Evolutionary conservation across 176 grass and related monocot species (phyloP), one percentile per base, ranked within the genome.

Genomic region (Elymus sibiricus): DNA sequence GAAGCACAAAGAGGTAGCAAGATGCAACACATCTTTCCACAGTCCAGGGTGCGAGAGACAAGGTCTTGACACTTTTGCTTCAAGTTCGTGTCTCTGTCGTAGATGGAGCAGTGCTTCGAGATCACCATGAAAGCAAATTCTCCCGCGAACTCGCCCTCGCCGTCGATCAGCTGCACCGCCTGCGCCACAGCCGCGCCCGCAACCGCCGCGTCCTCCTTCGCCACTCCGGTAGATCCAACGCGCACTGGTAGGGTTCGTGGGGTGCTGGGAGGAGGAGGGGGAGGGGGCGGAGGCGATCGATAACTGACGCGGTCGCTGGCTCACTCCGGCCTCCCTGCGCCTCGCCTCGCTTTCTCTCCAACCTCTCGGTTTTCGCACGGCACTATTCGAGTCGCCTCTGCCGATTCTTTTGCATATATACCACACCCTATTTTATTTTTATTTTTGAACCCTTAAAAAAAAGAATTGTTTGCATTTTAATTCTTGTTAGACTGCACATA

Each of bases 81-180:
- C n/a, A n/a, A n/a, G n/a, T n/a, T n/a, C n/a, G n/a, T n/a, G n/a
- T n/a, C n/a, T n/a, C n/a, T n/a, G n/a, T n/a, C n/a, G n/a, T n/a
- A n/a, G n/a, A n/a, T n/a, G n/a, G n/a, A n/a, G n/a, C n/a, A n/a
- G n/a, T n/a, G n/a, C n/a, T n/a, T n/a, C n/a, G n/a, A n/a, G n/a
- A n/a, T n/a, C n/a, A n/a, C n/a, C n/a, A n/a, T n/a, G n/a, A n/a
- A n/a, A n/a, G n/a, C n/a, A n/a, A n/a, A n/a, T n/a, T 87, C 88
- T 26, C 21, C 71, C 71, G 67, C 86, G 85, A 93, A 93, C 64
- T 53, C 85, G 35, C 91, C 91, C 72, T 88, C 91, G 55, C 91
- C 85, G 78, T 90, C 85, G 85, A 93, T 88, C 61, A 93, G 82
- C 85, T 88, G 91, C 85, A 82, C 86, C 72, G 91, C 89, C 61